A percentile compares a stretch with the other conserved stretches of the same genome.
Evolutionary conservation across 495 filamentous ascomycete species (phyloP).

Genomic region (Penicillium roqueforti): DNA sequence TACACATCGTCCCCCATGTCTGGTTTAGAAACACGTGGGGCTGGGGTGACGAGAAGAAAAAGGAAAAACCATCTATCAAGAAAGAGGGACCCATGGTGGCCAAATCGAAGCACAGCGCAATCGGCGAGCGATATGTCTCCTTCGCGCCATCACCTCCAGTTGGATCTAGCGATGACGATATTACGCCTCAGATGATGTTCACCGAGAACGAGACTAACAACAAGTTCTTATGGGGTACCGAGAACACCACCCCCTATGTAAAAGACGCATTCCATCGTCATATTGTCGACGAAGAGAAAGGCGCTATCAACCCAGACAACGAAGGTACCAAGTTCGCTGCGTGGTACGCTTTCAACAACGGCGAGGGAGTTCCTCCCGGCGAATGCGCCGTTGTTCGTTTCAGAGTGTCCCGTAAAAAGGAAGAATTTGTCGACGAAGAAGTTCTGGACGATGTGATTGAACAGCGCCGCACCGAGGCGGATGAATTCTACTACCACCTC

Average conservation of each 20-base stretch:
- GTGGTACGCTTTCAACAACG: conserved; percentile 89
- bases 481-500: conserved; percentile 92
- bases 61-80: conserved; percentile 72
- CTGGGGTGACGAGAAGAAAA: conserved; percentile 71
- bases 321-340: conserved; percentile 85
- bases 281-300: conserved; percentile 78
- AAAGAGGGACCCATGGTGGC: conserved; percentile 59
- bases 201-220: conserved; percentile 95
- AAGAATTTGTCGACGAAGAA: conserved; percentile 84
- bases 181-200: conserved; percentile 79
- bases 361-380: conserved; percentile 76
- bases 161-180: conserved; percentile 70
- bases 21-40: conserved; percentile 98
- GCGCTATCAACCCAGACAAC: conserved; percentile 72
- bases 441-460: conserved; percentile 89
- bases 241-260: conserved; percentile 78
- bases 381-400: conserved; percentile 96
- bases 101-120: conserved; percentile 66
- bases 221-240: conserved; percentile 64
- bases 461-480: conserved; percentile 75
- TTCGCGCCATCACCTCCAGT: conserved; percentile 87
- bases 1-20: conserved; percentile 91
- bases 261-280: conserved; percentile 92
- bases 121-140: conserved; percentile 80
- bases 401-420: conserved; percentile 68